Conservation (phyloP, 1,139 yeast species). For the Petasospora fabianii region DNA sequence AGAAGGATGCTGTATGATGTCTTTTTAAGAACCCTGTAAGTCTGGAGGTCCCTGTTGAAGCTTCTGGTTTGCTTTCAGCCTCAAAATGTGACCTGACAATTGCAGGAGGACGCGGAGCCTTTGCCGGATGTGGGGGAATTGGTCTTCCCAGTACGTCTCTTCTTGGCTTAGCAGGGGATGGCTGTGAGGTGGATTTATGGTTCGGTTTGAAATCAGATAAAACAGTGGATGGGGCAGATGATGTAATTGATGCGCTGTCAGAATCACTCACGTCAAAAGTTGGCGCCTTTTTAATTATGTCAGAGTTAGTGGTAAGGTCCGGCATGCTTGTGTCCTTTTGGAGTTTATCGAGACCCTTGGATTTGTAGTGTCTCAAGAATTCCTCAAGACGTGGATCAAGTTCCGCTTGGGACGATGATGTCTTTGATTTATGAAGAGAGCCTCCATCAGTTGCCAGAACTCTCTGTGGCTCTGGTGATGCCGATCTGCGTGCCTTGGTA, state of each 20-base stretch:
- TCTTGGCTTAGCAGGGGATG: constrained; percentile 5
- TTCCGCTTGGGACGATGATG: constrained; percentile 17
- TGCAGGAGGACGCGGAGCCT: constrained; percentile 48
- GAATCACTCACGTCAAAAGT: not conserved
- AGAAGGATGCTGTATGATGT: constrained; percentile 15
- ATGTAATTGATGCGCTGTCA: constrained; percentile 11
- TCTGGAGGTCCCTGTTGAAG: constrained; percentile 13
- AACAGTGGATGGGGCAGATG: constrained; percentile 5
- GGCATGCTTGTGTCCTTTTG: constrained; percentile 17
- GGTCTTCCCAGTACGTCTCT: constrained; percentile 38
- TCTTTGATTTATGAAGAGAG: constrained; percentile 16
- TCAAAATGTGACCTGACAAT: constrained; percentile 30
- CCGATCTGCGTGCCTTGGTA: constrained; percentile 1
- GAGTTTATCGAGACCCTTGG: constrained; percentile 35
- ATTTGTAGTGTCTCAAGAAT: constrained; percentile 49
- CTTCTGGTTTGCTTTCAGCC: constrained; percentile 11
- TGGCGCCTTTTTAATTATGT: not conserved
- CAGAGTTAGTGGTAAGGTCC: not conserved
- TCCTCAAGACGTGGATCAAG: constrained; percentile 56
- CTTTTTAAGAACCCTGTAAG: constrained; percentile 21
- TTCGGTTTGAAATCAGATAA: constrained; percentile 1
- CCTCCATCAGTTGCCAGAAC: constrained; percentile 5
- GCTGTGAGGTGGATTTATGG: not conserved
- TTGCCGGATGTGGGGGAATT: constrained; percentile 45
- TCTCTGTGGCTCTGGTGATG: constrained; percentile 12